Evolutionary conservation across 2,329 filamentous ascomycete genomes (phyloP), one percentile per base, ranked within the genome.

Genomic region (Ophiosphaerella narmari): DNA sequence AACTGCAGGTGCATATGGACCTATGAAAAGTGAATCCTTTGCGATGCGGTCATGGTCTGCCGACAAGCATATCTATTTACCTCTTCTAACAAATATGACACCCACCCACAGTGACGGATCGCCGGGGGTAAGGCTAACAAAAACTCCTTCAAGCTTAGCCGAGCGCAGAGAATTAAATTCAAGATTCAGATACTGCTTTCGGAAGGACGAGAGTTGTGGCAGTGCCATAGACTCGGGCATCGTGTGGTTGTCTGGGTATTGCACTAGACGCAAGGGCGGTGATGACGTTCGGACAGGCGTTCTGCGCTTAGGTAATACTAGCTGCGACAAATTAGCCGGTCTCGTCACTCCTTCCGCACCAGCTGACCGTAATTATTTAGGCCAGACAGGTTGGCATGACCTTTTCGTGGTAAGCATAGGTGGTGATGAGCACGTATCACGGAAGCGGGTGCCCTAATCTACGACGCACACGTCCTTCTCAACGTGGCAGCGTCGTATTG

Each of bases 61-160:
- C 29, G 52, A 37, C 47, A 52, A 45, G 46, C 41, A 29, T 46
- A 50, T 48, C 41, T 43, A 50, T 55, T 59, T 78, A 94, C 93
- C 93, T 79, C 90, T 87, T 48, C 91, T 88, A 55, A 96, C 86
- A 70, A 97, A 97, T 24, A 97, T 80, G 16, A 96, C 89, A n/a
- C 91, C 92, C 29, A 87, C 88, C 93, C 93, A 97, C 41, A 91
- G 77, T 13, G 86, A 85, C 14, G 90, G 85, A 67, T 96, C 88
- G 21, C 88, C 89, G 0, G 90, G 90, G 24, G 88, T 89, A 52
- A 96, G 82, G 71, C 84, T 90, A 74, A 97, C 84, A 75, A 94
- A 97, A 54, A 97, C 82, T 45, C 94, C 93, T 48, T 90, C 85
- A 2, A 92, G 92, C 71, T 89, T 91, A 51, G 87, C 86, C 75